A percentile compares a stretch with the other conserved stretches of the same genome.
Evolutionary conservation across 1,284 basidiomycete species (phyloP).

Genomic region (Singerocomus rubriflavus): DNA sequence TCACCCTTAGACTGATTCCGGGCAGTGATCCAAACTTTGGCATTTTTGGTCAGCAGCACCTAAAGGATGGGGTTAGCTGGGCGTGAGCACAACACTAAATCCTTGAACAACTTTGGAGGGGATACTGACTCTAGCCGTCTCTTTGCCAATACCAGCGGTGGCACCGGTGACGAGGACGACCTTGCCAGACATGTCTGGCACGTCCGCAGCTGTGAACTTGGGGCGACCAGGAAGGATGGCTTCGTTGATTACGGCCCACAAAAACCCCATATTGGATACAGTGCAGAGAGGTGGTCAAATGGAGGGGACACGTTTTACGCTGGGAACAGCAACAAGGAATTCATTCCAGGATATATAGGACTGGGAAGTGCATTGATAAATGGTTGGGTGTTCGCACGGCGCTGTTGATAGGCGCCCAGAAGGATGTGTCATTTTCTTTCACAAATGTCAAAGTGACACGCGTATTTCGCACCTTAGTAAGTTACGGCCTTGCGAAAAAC

Average conservation of each 20-base stretch:
- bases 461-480: too few species aligned
- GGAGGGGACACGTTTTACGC: too few species aligned
- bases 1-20: conserved; percentile 48
- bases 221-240: neutral
- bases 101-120: neutral
- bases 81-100: neutral
- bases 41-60: conserved; percentile 53
- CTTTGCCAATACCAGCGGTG: conserved; percentile 37
- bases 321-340: too few species aligned
- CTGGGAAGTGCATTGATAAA: too few species aligned
- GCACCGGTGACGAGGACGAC: conserved; percentile 44
- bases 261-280: conserved; percentile 2
- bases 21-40: conserved; percentile 64
- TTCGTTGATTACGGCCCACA: conserved; percentile 7
- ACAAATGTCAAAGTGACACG: too few species aligned
- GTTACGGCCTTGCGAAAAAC: too few species aligned
- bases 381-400: too few species aligned
- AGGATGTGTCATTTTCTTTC: too few species aligned
- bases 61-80: neutral
- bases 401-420: too few species aligned
- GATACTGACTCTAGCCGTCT: conserved; percentile 38
- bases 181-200: conserved; percentile 51
- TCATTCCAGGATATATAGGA: too few species aligned
- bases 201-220: conserved; percentile 41
- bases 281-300: neutral